A percentile compares a stretch with the other conserved stretches of the same genome.
These are phyloP conservation scores for Aspergillus quadricinctus DNA, from an alignment of 2,329 filamentous ascomycete species.

Conservation along the genomic window DNA sequence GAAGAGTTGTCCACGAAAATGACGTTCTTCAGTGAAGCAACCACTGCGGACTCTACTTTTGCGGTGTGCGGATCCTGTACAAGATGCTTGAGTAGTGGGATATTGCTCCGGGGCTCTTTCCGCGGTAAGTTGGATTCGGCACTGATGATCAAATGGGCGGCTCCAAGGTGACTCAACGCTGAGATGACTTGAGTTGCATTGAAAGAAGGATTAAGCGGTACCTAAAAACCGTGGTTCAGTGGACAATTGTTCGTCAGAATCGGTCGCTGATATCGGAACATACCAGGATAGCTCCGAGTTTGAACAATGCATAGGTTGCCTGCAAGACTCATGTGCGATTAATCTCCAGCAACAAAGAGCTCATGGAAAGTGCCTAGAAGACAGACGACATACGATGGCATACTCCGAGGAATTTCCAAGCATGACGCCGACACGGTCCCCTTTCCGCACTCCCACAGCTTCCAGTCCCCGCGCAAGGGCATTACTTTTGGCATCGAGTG, in stretches of 20 bases:
- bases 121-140: slow-evolving; percentile 77
- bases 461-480: slow-evolving; percentile 66
- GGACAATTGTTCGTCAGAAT: background rate
- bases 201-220: slow-evolving; percentile 91
- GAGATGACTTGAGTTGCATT: slow-evolving; percentile 72
- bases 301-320: slow-evolving; percentile 81
- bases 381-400: slow-evolving; percentile 55
- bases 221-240: slow-evolving; percentile 36
- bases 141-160: slow-evolving; percentile 74
- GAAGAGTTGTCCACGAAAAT: slow-evolving; percentile 75
- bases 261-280: slow-evolving; percentile 8
- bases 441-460: slow-evolving; percentile 69
- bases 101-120: slow-evolving; percentile 58
- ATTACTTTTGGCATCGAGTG: slow-evolving; percentile 73
- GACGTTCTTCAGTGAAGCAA: slow-evolving; percentile 67
- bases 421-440: slow-evolving; percentile 79
- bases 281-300: slow-evolving; percentile 85
- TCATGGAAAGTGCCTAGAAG: background rate
- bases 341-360: background rate
- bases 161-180: slow-evolving; percentile 70
- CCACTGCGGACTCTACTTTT: slow-evolving; percentile 49
- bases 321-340: slow-evolving; percentile 16
- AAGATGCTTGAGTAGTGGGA: slow-evolving; percentile 53
- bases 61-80: slow-evolving; percentile 44
- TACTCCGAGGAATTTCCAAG: slow-evolving; percentile 83